Percentiles rank a stretch among this genome's conserved stretches.
Evolutionary conservation across 2,329 filamentous ascomycete species (phyloP).

Genomic region (Dothistroma pini): DNA sequence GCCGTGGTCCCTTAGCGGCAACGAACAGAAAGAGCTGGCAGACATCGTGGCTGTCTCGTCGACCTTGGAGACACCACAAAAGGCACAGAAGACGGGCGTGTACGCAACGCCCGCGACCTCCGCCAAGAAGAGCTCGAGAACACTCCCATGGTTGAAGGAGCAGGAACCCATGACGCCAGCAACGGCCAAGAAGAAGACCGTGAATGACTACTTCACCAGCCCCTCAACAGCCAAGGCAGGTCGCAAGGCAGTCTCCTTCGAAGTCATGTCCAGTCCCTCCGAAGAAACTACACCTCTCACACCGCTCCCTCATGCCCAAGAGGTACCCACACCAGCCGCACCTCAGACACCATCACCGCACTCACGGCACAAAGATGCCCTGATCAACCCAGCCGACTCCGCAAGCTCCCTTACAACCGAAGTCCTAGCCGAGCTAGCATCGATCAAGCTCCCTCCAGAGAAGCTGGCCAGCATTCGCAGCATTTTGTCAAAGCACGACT

Average conservation of each 20-base stretch:
- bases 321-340: conserved; percentile 3
- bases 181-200: conserved; percentile 29
- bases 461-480: conserved; percentile 38
- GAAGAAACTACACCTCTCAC: not conserved
- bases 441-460: conserved; percentile 20
- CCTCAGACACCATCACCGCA: conserved; percentile 23
- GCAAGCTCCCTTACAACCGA: conserved; percentile 25
- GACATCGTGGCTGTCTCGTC: conserved; percentile 22
- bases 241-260: conserved; percentile 6
- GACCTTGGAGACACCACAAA: conserved; percentile 40
- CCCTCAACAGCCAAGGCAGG: conserved; percentile 26
- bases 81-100: conserved; percentile 37
- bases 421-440: conserved; percentile 22
- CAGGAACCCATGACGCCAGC: conserved; percentile 21
- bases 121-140: conserved; percentile 29
- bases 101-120: conserved; percentile 39
- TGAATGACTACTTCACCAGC: conserved; percentile 25
- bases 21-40: conserved; percentile 35
- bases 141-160: conserved; percentile 40
- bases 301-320: conserved; percentile 2
- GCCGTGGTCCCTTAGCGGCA: conserved; percentile 31
- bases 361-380: conserved; percentile 26
- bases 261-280: not conserved
- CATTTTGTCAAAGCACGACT: conserved; percentile 54
- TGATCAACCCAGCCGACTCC: conserved; percentile 26